Evolutionary conservation across 371 early-diverging fungal genomes (phyloP), one percentile per base, ranked within the genome.

Genomic region (Nosema muscidifuracis): DNA sequence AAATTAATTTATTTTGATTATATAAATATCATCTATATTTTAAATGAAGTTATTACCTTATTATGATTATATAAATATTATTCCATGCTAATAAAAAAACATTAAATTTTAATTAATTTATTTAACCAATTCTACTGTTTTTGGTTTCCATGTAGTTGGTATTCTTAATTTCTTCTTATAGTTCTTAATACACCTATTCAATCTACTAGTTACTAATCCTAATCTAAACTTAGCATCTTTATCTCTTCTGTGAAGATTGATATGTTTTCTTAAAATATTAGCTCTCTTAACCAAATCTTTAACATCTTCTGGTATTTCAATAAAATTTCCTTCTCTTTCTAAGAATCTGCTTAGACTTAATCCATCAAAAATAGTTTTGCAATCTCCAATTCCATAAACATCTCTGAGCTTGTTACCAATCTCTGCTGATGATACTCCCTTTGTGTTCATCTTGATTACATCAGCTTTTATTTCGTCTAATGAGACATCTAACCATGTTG

Each of bases 221-320:
- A 97, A 88, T 81, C 95, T 92, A 89, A 93, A 97, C 90, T 96
- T 97, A 86, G 93, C 87, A 86, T 94, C 95, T 81, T 86, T 87
- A 86, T 99, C 99, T 88, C 96, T 96, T 86, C 93, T 91, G 90
- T 93, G 90, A 80, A 90, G 90, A 87, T 95, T 94, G 82, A 99
- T 83, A 86, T 99, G 99, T 88, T 93, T 95, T 86, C 93, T 92
- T 85, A 99, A 91, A 79, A 91, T 86, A 81, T 95, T 94, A 62
- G 96, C 94, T 90, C 95, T 97, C 89, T 94, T 94, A 88, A 97
- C 94, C 74, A 99, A 86, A 85, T 91, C 91, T 88, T 94, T 91
- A 71, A 99, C 87, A 86, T 99, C 98, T 87, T 97, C 97, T 75
- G 99, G 98, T 82, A 97, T 91, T 83, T 90, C 91, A 76, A 98